These are phyloP conservation scores for Moesziomyces sp. DNA, from an alignment of 1,284 basidiomycete genomes.

Conservation along the genomic window DNA sequence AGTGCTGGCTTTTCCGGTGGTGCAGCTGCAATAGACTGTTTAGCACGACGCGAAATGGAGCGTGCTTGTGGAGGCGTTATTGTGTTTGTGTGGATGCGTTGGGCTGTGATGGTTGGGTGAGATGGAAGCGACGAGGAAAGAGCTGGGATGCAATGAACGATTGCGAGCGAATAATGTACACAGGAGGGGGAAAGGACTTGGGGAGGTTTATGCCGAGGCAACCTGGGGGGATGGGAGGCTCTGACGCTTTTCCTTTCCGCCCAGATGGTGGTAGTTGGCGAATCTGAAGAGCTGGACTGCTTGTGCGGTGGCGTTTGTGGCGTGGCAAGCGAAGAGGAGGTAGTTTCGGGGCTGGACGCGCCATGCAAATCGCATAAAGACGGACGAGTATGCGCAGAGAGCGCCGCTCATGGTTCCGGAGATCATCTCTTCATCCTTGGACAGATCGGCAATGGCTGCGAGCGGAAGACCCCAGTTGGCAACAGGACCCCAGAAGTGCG, in stretches of 20 bases:
- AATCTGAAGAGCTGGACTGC: slow-evolving; percentile 55
- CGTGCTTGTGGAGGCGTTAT: neutral
- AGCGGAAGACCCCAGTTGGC: slow-evolving; percentile 67
- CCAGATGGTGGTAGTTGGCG: slow-evolving; percentile 59
- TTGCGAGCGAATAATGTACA: slow-evolving; percentile 9
- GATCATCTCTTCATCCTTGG: slow-evolving; percentile 65
- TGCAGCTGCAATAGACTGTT: neutral
- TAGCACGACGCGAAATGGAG: neutral
- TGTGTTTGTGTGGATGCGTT: neutral
- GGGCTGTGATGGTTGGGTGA: no score
- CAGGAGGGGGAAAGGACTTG: neutral
- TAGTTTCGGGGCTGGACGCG: slow-evolving; percentile 65
- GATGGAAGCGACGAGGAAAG: no score
- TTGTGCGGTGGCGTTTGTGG: slow-evolving; percentile 64
- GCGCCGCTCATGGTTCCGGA: slow-evolving; percentile 64
- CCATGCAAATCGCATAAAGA: slow-evolving; percentile 67
- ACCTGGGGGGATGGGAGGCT: slow-evolving; percentile 26
- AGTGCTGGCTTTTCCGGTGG: neutral
- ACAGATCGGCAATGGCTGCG: slow-evolving; percentile 63
- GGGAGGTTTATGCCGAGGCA: slow-evolving; percentile 29
- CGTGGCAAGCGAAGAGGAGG: slow-evolving; percentile 65
- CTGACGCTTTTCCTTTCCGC: slow-evolving; percentile 47
- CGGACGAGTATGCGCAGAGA: slow-evolving; percentile 60
- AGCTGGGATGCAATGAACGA: neutral
- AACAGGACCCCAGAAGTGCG: slow-evolving; percentile 67